Evolutionary conservation across 495 filamentous ascomycete genomes (phyloP), one percentile per base, ranked within the genome.

Genomic region (Talaromyces liani): DNA sequence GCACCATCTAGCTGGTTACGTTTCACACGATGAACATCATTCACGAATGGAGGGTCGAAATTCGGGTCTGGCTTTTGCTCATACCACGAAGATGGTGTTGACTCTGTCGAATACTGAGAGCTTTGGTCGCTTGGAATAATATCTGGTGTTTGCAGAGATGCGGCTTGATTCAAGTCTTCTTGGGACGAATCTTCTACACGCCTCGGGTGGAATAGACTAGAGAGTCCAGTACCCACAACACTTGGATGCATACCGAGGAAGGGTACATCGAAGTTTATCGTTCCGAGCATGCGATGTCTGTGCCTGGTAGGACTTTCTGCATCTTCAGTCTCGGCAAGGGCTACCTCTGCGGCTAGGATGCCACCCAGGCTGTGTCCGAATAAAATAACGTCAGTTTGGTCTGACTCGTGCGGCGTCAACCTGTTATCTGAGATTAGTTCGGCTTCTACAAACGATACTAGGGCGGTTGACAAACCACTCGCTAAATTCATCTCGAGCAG

Each of bases 351-450:
- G 18, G 87, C 82, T 7, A 98, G 66, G 24, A 98, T 78, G 2
- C 93, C 93, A 20, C 93, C 93, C 83, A 98, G 92, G 59, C 90
- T 93, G 70, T 97, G 93, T 0, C 93, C 93, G 0, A 97, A 76
- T 8, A 97, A 75, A 49, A 98, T 77, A 4, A 97, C 80, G 76
- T 97, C 93, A 4, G 91, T 90, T 22, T 78, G 83, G 6, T 79
- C 73, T 10, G 85, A 83, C 70, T 94, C 89, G 68, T 96, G 89
- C 1, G 91, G 90, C 47, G 83, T 78, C 33, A 97, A 78, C 87
- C 87, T 89, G 65, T 25, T 33, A 66, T 14, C 45, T n/a, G 1
- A 27, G 27, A 45, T 65, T 14, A 63, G 27, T 68, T 57, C 64
- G 27, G 60, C 39, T 34, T 58, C 14, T 24, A 24, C 22, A 7